Base-by-base conservation (phyloP, 2,329 filamentous ascomycete species). In the Talaromyces sp. region DNA sequence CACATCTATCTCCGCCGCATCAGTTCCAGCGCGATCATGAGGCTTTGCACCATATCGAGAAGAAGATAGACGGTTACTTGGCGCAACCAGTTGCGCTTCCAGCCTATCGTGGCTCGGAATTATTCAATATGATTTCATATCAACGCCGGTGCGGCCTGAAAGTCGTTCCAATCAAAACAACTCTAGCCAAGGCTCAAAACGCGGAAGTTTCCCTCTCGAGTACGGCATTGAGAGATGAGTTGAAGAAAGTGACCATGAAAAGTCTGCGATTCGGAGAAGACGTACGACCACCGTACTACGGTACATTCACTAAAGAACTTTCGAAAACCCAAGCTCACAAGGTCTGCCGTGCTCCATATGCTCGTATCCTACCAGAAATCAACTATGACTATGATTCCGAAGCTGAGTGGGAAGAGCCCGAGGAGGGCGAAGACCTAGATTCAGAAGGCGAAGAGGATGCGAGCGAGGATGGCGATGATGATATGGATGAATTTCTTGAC, bases 401-500 rank as follows among this genome's bases (percentile, higher is more conserved):
- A 71, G 86, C 80, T 2, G 81, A 83, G 85, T 88, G 88, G 87
- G 83, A 89, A 72, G 84, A 89, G 73, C 84, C 87, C 39, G 79
- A 93, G 84, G 81, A 93, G 85, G 90, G 90, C 65, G 89, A 90
- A 70, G 87, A 91, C 60, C 76, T 90, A 2, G 79, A 84, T 58
- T 86, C 85, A 3, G 88, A 89, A 65, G 86, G 85, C 35, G 87
- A 89, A 64, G 87, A 90, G 6, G 81, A 84, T 10, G 82, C 83
- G 62, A 85, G 83, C 63, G 83, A 85, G 4, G 87, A 86, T 11
- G 89, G 87, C n/a, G 90, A 91, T 16, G 90, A 91, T 67, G 93
- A 96, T 66, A 90, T 97, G 88, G 91, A 92, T 3, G 93, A 88
- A 19, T 97, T 97, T 72, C 82, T 97, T 1, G 93, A 97, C 70